phyloP scores from a whole-genome alignment of 163 green algal species.

The Scenedesmus sp. region DNA sequence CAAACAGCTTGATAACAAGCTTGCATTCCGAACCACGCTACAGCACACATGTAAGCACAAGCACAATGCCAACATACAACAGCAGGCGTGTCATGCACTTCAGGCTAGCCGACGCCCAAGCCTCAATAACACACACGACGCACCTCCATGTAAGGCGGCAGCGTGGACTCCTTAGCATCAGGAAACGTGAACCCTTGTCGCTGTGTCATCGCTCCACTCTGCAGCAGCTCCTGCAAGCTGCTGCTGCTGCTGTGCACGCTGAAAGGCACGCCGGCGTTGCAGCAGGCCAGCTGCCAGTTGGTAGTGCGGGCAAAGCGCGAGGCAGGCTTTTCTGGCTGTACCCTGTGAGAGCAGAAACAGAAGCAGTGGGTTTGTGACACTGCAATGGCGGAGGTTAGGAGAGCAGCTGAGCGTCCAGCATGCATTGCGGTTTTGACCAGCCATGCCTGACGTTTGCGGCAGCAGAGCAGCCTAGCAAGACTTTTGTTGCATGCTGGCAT shows the following conservation, averaged over 20 bases:
- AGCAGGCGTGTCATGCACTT: too few relatives aligned
- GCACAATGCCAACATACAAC: too few relatives aligned
- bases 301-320: not conserved
- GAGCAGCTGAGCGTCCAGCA: too few relatives aligned
- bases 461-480: too few relatives aligned
- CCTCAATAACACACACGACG: not conserved
- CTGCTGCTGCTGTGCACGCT: slow-evolving; percentile 14
- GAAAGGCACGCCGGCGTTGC: slow-evolving; percentile 25
- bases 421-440: too few relatives aligned
- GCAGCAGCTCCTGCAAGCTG: not conserved
- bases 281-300: slow-evolving; percentile 15
- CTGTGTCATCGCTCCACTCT: not conserved
- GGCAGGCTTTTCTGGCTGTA: not conserved
- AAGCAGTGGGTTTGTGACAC: not conserved
- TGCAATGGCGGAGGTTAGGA: not conserved
- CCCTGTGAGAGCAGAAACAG: not conserved
- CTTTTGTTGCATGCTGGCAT: too few relatives aligned
- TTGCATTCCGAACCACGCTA: too few relatives aligned
- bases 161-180: not conserved
- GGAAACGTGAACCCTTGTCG: slow-evolving; percentile 11
- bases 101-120: too few relatives aligned
- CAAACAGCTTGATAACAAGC: too few relatives aligned
- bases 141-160: slow-evolving; percentile 33
- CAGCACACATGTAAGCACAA: too few relatives aligned
- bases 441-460: too few relatives aligned